Base-by-base conservation (phyloP, 805 yeast genomes). In the Suhomyces sp. region DNA sequence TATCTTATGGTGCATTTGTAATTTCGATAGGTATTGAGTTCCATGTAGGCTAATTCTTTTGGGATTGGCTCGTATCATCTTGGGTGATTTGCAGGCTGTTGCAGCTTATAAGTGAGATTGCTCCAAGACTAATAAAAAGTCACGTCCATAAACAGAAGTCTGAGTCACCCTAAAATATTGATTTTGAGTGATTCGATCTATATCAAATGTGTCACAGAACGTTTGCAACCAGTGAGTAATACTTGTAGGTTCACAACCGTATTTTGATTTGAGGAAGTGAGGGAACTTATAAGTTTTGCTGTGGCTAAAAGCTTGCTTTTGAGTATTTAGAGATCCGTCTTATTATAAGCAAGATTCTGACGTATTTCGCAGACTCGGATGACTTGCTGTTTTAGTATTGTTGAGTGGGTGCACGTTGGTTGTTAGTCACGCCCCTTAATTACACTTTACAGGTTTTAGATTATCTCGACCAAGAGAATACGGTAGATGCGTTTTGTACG, bases 41-140 rank as follows among this genome's bases (percentile, higher is more conserved):
- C 49, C 44, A 35, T 47, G 49, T 10, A 47, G 24, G 8, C 35
- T 29, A 7, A 47, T 35, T 36, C 49, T 35, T 24, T 47, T 35
- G 6, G 36, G 42, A 24, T 36, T 47, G 17, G 44, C 49, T 47
- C 49, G 49, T 47, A 47, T 47, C 49, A 47, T 47, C 13, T 24
- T 22, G 7, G 6, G 13, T 19, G 42, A 19, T 17, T 7, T 10
- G 13, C 7, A 17, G 23, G 17, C 2, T 17, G 7, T 38, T 38
- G 24, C 13, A 38, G 17, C 24, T 17, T 38, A 19, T 38, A 9
- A 19, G 24, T 38, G 10, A 27, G 29, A 9, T 17, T 15, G 19
- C 41, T 36, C 22, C 6, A 5, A 15, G 23, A 17, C 13, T 38
- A 38, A 38, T 17, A 9, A 29, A 29, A 7, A 29, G n/a, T 29